These are phyloP conservation scores for Beta lomatogona DNA, from an alignment of 179 eudicot species.

Conservation along the genomic window DNA sequence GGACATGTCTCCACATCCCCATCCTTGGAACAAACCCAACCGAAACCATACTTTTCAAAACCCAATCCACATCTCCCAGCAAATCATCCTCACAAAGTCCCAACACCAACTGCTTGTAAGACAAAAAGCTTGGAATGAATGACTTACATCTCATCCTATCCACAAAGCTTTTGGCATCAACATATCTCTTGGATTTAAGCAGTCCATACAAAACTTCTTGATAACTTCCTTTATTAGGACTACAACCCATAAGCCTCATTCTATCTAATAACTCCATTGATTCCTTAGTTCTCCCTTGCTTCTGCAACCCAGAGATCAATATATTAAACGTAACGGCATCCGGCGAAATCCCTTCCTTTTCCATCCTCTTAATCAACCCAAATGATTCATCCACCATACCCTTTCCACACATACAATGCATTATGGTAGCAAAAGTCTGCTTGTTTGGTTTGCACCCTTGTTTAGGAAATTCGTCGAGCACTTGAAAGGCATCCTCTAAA, in stretches of 20 bases:
- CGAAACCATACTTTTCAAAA: constrained; percentile 59
- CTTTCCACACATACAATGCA: constrained; percentile 66
- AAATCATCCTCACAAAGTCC: constrained; percentile 57
- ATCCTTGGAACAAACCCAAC: constrained; percentile 69
- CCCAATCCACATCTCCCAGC: constrained; percentile 69
- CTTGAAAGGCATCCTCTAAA: constrained; percentile 62
- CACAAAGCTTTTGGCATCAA: constrained; percentile 57
- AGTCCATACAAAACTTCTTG: constrained; percentile 85
- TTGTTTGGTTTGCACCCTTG: constrained; percentile 64
- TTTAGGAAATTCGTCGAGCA: constrained; percentile 86
- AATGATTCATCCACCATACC: constrained; percentile 72
- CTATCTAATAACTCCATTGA: constrained; percentile 58
- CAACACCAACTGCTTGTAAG: constrained; percentile 55
- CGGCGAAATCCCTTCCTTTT: constrained; percentile 53
- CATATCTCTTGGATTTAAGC: constrained; percentile 46
- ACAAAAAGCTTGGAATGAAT: constrained; percentile 65
- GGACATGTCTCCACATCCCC: constrained; percentile 64
- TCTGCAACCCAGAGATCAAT: constrained; percentile 65
- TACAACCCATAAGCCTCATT: constrained; percentile 75
- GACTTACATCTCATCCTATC: constrained; percentile 51
- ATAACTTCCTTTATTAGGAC: constrained; percentile 70
- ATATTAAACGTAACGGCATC: constrained; percentile 68
- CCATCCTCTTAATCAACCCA: constrained; percentile 73
- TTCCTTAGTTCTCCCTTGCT: constrained; percentile 64
- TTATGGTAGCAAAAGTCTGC: constrained; percentile 69